These are phyloP conservation scores for Rhododendron kiyosumense DNA, from an alignment of 148 eudicot genomes.

Conservation along the genomic window DNA sequence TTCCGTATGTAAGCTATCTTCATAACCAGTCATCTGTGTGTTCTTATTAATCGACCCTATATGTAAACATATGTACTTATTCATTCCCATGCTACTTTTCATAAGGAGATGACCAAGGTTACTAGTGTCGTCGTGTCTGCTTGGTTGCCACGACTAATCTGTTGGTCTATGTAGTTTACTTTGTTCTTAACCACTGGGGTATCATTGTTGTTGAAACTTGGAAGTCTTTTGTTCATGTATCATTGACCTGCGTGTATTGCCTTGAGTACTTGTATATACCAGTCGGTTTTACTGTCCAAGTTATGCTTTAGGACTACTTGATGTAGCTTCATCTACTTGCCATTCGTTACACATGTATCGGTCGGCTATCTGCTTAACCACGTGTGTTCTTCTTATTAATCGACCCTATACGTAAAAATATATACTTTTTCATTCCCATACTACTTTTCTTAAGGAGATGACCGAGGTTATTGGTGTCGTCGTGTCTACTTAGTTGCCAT, in stretches of 20 bases:
- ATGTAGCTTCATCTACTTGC: not conserved
- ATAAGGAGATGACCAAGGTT: not conserved
- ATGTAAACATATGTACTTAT: not conserved
- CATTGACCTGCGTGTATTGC: not conserved
- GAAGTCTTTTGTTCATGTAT: not conserved
- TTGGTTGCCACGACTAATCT: too few relatives aligned
- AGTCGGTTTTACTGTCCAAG: not conserved
- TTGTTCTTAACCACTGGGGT: not conserved
- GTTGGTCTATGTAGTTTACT: not conserved
- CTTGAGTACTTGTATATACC: not conserved
- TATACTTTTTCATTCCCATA: not conserved
- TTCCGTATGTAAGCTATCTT: not conserved
- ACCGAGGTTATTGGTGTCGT: not conserved
- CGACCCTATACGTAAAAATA: not conserved
- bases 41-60: not conserved
- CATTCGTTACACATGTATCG: not conserved
- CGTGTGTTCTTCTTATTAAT: not conserved
- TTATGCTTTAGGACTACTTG: not conserved
- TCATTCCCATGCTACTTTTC: not conserved
- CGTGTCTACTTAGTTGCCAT: not conserved
- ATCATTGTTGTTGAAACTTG: not conserved
- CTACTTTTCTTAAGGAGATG: not conserved
- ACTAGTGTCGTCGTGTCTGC: not conserved
- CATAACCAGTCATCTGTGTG: not conserved
- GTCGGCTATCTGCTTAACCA: not conserved